Percentiles rank a stretch among this genome's conserved stretches.
phyloP scores from a whole-genome alignment of 2,329 filamentous ascomycete genomes.

The Macrophomina pseudophaseolina region DNA sequence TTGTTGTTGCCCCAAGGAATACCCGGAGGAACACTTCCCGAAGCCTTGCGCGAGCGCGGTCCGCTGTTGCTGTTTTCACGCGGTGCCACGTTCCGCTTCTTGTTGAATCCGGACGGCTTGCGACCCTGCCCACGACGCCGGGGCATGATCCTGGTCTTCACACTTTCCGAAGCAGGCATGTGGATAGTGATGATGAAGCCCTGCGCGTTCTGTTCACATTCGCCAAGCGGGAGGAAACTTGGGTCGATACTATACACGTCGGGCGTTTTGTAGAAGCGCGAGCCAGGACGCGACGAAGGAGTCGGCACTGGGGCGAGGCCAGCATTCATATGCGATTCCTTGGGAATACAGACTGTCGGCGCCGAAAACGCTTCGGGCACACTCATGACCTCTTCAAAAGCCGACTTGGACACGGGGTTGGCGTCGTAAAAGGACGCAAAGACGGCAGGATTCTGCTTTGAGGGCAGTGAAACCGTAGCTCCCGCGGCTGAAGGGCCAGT shows the following conservation, averaged over 20 bases:
- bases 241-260: constrained; percentile 21
- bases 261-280: constrained; percentile 22
- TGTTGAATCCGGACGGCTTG: constrained; percentile 20
- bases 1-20: constrained; percentile 16
- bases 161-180: constrained; percentile 8
- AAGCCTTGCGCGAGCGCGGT: constrained; percentile 13
- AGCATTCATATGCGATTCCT: constrained; percentile 21
- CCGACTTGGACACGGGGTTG: constrained; percentile 12
- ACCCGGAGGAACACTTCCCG: constrained; percentile 17
- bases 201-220: constrained; percentile 19
- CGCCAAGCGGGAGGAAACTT: background rate
- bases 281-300: constrained; percentile 9
- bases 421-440: background rate
- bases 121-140: constrained; percentile 8
- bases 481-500: background rate
- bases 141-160: constrained; percentile 20
- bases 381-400: constrained; percentile 26
- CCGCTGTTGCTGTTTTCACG: constrained; percentile 24
- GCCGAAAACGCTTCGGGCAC: constrained; percentile 23
- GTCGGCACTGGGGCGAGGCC: constrained; percentile 9
- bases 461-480: constrained; percentile 23
- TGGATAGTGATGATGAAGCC: constrained; percentile 17
- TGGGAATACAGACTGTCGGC: constrained; percentile 19
- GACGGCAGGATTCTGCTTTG: background rate
- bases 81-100: constrained; percentile 17